These are phyloP conservation scores for Cicer judaicum DNA, from an alignment of 306 rosid species.

Conservation along the genomic window DNA sequence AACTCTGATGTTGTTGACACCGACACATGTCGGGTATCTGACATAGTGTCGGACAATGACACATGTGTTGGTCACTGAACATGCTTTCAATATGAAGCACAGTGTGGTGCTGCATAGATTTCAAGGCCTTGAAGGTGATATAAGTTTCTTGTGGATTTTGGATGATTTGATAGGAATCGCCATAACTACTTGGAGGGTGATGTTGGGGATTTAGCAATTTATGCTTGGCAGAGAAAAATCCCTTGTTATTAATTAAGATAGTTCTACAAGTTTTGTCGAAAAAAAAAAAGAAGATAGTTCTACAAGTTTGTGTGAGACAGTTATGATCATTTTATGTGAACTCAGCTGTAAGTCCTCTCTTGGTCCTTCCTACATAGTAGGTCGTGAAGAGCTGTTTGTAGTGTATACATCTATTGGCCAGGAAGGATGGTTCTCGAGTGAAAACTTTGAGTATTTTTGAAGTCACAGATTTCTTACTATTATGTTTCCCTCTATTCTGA, in stretches of 20 bases:
- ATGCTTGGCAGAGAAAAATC: neutral
- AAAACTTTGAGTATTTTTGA: neutral
- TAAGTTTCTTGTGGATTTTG: conserved; percentile 3
- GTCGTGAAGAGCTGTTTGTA: neutral
- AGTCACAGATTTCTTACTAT: neutral
- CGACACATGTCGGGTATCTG: too few species aligned
- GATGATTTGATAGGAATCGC: neutral
- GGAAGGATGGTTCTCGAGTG: conserved; percentile 17
- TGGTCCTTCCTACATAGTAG: neutral
- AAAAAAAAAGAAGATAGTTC: neutral
- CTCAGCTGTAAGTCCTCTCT: neutral
- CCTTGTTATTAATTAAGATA: neutral
- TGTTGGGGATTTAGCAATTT: neutral
- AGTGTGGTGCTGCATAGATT: neutral
- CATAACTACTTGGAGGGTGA: neutral
- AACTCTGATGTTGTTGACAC: too few species aligned
- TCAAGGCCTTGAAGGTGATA: neutral
- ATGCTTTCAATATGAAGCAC: neutral
- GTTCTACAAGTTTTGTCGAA: neutral
- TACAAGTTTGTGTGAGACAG: conserved; percentile 1
- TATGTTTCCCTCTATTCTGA: conserved; percentile 24
- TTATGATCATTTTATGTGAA: conserved; percentile 23
- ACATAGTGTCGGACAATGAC: too few species aligned
- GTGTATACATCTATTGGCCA: neutral
- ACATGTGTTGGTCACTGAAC: neutral